A percentile compares a stretch with the other conserved stretches of the same genome.
phyloP scores from a whole-genome alignment of 2,329 filamentous ascomycete species.

The Fusarium oxysporum region DNA sequence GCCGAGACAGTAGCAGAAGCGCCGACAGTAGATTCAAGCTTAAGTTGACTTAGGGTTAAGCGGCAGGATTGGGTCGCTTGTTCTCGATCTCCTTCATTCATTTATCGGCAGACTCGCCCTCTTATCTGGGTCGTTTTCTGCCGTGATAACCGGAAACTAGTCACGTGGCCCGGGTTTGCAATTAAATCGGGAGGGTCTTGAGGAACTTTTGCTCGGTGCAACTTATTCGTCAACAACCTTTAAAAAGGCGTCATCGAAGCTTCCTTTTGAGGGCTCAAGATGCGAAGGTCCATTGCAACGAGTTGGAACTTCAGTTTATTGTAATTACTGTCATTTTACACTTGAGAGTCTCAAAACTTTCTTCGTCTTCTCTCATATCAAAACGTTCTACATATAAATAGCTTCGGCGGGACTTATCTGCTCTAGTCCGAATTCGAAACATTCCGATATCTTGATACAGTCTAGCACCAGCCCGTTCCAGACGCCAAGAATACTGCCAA shows the following conservation, averaged over 20 bases:
- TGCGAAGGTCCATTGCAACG: accelerated
- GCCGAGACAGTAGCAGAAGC: conserved; percentile 4
- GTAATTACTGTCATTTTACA: background rate
- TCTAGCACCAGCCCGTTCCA: background rate
- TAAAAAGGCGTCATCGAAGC: conserved; percentile 10
- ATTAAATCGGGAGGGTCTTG: conserved; percentile 1
- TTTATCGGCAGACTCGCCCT: background rate
- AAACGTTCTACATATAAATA: background rate
- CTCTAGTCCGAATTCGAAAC: background rate
- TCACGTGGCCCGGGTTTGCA: conserved; percentile 4
- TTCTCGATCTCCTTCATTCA: background rate
- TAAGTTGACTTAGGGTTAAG: background rate
- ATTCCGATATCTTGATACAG: background rate
- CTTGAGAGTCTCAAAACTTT: background rate
- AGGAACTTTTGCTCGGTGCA: conserved; percentile 22
- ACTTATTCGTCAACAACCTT: conserved; percentile 13
- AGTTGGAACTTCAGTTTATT: background rate
- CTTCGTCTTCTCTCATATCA: background rate
- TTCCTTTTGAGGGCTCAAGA: accelerated
- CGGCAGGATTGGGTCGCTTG: background rate
- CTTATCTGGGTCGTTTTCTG: conserved; percentile 17
- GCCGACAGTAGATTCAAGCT: conserved; percentile 10
- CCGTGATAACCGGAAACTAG: conserved; percentile 11
- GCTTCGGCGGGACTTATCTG: background rate
- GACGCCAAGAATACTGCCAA: background rate